Evolutionary conservation across 805 yeast species (phyloP).

Genomic region (Candida schatavii): DNA sequence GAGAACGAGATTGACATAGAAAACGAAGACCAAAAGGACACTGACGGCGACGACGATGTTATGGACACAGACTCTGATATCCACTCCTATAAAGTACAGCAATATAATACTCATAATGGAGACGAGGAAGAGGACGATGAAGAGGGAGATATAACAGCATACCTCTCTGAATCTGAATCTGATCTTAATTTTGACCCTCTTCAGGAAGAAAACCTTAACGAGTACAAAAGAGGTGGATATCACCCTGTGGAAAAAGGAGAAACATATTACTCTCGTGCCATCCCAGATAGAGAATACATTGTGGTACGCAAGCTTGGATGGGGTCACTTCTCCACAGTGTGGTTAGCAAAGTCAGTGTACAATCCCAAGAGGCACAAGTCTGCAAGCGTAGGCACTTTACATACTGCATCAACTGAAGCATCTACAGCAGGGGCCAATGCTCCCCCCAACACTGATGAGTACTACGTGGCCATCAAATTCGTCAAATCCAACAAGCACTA

Average conservation of each 20-base stretch:
- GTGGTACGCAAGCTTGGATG: conserved; percentile 61
- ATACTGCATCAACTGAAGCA: neutral
- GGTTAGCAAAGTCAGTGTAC: conserved; percentile 47
- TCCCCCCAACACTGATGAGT: conserved; percentile 11
- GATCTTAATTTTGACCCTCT: conserved; percentile 25
- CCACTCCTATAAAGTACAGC: conserved; percentile 2
- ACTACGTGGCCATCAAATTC: conserved; percentile 61
- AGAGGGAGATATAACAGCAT: conserved; percentile 13
- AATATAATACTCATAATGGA: neutral
- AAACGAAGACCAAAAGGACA: conserved; percentile 1
- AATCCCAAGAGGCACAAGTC: conserved; percentile 2
- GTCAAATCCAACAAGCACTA: conserved; percentile 54
- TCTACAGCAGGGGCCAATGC: conserved; percentile 3
- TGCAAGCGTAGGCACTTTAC: neutral
- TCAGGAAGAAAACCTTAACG: conserved; percentile 49
- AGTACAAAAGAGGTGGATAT: conserved; percentile 61
- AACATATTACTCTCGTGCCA: conserved; percentile 37
- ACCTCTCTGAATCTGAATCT: conserved; percentile 23
- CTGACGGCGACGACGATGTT: conserved; percentile 3
- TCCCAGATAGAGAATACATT: conserved; percentile 27
- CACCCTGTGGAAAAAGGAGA: conserved; percentile 62
- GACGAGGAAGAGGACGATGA: conserved; percentile 9
- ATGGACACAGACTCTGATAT: conserved; percentile 1
- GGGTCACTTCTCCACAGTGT: conserved; percentile 75
- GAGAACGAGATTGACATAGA: neutral